Base-by-base conservation (phyloP, 2,329 filamentous ascomycete genomes). In the Drechslera avenae region DNA sequence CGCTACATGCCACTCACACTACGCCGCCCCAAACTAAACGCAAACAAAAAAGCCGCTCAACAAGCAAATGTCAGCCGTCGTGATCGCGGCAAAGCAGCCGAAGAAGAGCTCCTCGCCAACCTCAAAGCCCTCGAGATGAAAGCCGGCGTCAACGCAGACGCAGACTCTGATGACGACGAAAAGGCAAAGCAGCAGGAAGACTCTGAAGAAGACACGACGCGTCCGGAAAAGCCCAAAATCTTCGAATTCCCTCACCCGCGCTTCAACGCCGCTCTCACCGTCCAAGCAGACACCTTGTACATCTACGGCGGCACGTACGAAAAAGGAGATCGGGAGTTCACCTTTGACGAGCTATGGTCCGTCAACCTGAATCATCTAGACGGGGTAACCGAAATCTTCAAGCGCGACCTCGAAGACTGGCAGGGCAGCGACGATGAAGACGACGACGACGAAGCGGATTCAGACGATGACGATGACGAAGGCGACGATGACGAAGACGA, bases 241-340 rank as follows among this genome's bases (percentile, higher is more conserved):
- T 89, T 89, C 78, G 92, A 96, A 69, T 86, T 95, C 69, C 94
- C 94, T 3, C 92, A 97, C 64, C 83, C 86, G 14, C 83, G 94
- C 43, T 99, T 99, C 78, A 97, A 97, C 63, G 87, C 91, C 1
- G 89, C 94, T 60, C 77, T 97, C 32, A 86, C 93, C 0, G 90
- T 97, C 0, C 92, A 97, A 74, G 90, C 92, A 59, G 94, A 99
- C 71, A 86, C 90, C 7, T 81, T 97, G 1, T 99, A 93, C 75
- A 90, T 97, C 46, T 97, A 95, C 67, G 92, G 94, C 23, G 94
- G 94, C 14, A 99, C 93, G 0, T 97, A 89, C 65, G 94, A 99
- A 70, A 94, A 96, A 70, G 93, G 90, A 14, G 94, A 99, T 66
- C 84, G 90, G 17, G 94, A 99, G 73, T 96, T 89, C 66, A 97